Evolutionary conservation across 2,329 filamentous ascomycete genomes (phyloP), one percentile per base, ranked within the genome.

Genomic region (Didymella arachidicola): DNA sequence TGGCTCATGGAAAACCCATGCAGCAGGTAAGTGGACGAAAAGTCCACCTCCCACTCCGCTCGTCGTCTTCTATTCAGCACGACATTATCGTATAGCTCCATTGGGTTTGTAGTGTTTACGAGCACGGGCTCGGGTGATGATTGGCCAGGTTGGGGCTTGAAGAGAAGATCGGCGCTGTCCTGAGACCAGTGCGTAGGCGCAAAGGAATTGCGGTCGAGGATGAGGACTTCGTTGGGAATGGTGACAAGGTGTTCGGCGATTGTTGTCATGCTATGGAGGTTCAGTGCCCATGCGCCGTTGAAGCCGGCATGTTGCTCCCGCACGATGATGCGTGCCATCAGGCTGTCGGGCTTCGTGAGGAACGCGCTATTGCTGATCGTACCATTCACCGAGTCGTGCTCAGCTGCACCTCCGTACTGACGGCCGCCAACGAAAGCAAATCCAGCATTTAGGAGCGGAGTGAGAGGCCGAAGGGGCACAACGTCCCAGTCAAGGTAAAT

Each of bases 361-460:
- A 66, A 65, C 16, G 57, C 63, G 7, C 64, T 63, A 32, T 68
- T 65, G 60, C 69, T 69, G 45, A 66, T 62, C 2, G 59, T 65
- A 18, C 36, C 36, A 8, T 39, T 39, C n/a, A 39, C 36, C 16
- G n/a, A 39, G 7, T 18, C 36, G 18, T 39, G n/a, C 36, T 39
- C 36, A 19, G 36, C 36, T 39, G 36, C n/a, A 6, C 36, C 36
- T 39, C n/a, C 36, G 36, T 39, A 39, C 36, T 39, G 36, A 19
- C 36, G 36, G 36, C 36, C n/a, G 18, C 36, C 36, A 10, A 39
- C 36, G 18, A 39, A 39, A n/a, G 36, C 36, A 7, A 39, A 39
- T n/a, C 36, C 36, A 19, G 36, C 36, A 18, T 39, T 39, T 18
- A 39, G 8, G 16, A 39, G 36, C 7, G 36, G 36, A 8, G 36